Conservation (phyloP, 306 rosid genomes). For the Ormosia emarginata region DNA sequence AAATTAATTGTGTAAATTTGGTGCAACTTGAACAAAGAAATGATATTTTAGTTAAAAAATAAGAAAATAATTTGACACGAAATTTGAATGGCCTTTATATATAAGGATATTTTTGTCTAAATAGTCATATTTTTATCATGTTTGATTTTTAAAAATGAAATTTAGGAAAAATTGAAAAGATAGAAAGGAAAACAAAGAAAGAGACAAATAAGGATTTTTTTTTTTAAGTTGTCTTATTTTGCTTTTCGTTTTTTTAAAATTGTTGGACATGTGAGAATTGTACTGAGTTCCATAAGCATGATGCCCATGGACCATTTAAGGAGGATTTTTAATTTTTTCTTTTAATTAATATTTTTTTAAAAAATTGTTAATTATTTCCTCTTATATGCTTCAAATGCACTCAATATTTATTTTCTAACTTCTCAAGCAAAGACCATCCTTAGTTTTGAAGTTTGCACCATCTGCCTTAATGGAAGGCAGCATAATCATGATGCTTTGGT, state of each 20-base stretch:
- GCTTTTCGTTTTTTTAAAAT: not conserved
- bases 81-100: no score
- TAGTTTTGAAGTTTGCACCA: conserved; percentile 49
- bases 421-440: conserved; percentile 54
- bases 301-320: not conserved
- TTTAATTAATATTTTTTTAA: no score
- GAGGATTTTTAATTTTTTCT: no score
- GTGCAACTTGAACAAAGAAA: no score
- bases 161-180: no score
- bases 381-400: conserved; percentile 41
- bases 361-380: not conserved
- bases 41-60: no score
- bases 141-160: no score
- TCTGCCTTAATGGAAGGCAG: conserved; percentile 12
- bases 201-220: not conserved
- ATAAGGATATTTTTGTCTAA: no score
- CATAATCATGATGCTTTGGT: conserved; percentile 18
- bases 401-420: conserved; percentile 36
- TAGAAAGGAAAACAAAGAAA: not conserved
- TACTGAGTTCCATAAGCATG: not conserved
- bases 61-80: no score
- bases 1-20: no score
- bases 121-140: no score
- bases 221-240: not conserved
- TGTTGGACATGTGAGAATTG: not conserved